Percentiles rank a stretch among this genome's conserved stretches.
phyloP scores from a whole-genome alignment of 768 basidiomycete genomes.

The Boletus coccyginus region DNA sequence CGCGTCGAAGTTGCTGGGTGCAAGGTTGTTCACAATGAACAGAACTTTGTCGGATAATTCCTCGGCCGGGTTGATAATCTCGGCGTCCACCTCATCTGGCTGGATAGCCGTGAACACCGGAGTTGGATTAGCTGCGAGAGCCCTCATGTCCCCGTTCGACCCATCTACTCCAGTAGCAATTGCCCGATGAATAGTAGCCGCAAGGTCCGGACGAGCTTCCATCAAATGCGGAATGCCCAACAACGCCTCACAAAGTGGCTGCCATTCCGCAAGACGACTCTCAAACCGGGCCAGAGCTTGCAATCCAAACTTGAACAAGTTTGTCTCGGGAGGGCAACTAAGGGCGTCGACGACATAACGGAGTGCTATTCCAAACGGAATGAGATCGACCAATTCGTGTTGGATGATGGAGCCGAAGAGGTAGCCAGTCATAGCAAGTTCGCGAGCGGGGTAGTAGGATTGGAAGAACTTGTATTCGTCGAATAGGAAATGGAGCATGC shows the following conservation, averaged over 20 bases:
- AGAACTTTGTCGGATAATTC: slow-evolving; percentile 90
- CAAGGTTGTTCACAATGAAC: slow-evolving; percentile 98
- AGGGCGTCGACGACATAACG: slow-evolving; percentile 95
- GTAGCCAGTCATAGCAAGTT: slow-evolving; percentile 93
- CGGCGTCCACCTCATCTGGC: slow-evolving; percentile 62
- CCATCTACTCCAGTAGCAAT: slow-evolving; percentile 53
- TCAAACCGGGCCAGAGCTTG: slow-evolving; percentile 90
- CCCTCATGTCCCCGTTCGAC: slow-evolving; percentile 39
- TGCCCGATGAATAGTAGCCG: slow-evolving; percentile 66
- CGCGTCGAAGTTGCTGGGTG: slow-evolving; percentile 86
- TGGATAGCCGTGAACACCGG: slow-evolving; percentile 77
- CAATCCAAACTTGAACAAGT: slow-evolving; percentile 93
- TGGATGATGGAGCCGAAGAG: slow-evolving; percentile 97
- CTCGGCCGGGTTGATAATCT: slow-evolving; percentile 71
- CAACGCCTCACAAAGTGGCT: slow-evolving; percentile 85
- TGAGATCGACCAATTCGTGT: slow-evolving; percentile 87
- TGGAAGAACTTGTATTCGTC: slow-evolving; percentile 99
- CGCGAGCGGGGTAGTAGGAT: slow-evolving; percentile 89
- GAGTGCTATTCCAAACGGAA: slow-evolving; percentile 93
- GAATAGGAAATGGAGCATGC: slow-evolving; percentile 98
- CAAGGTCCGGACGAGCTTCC: slow-evolving; percentile 81
- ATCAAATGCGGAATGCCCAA: slow-evolving; percentile 83
- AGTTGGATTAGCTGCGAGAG: slow-evolving; percentile 40
- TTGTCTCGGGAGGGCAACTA: slow-evolving; percentile 85
- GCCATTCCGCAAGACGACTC: slow-evolving; percentile 85